Evolutionary conservation across 2,329 filamentous ascomycete species (phyloP).

Genomic region (Aspergillus floridensis): DNA sequence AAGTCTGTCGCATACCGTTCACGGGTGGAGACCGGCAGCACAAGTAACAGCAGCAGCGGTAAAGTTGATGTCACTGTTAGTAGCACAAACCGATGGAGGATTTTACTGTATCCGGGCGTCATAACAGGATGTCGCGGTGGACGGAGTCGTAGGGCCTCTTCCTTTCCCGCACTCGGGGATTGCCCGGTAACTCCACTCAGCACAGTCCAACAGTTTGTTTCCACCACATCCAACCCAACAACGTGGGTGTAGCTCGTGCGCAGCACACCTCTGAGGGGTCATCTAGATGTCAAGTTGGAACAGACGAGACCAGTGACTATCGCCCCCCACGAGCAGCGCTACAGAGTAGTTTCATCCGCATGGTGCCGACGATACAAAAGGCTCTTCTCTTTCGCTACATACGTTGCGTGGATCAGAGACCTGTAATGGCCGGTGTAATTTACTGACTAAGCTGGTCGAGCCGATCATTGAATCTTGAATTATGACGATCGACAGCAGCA

Average conservation of each 20-base stretch:
- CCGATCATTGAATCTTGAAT: neutral
- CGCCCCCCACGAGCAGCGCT: neutral
- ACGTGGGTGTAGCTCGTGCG: neutral
- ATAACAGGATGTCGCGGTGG: neutral
- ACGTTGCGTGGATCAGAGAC: neutral
- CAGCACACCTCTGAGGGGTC: neutral
- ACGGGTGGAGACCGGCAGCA: neutral
- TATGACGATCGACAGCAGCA: neutral
- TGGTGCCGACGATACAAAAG: neutral
- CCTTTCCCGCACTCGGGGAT: neutral
- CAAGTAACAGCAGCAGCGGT: neutral
- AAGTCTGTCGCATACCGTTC: too few relatives aligned
- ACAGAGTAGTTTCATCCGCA: neutral
- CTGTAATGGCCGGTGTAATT: neutral
- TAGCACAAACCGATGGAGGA: neutral
- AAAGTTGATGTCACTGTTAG: neutral
- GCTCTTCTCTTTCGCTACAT: neutral
- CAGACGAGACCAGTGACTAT: neutral
- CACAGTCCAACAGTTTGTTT: slow-evolving; percentile 5
- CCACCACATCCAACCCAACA: neutral
- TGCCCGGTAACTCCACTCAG: neutral
- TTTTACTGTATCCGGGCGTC: neutral
- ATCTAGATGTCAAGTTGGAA: neutral
- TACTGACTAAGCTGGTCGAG: neutral
- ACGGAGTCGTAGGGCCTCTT: neutral